These are phyloP conservation scores for Saururus chinensis DNA, from an alignment of 164 flowering plant species.

Conservation along the genomic window DNA sequence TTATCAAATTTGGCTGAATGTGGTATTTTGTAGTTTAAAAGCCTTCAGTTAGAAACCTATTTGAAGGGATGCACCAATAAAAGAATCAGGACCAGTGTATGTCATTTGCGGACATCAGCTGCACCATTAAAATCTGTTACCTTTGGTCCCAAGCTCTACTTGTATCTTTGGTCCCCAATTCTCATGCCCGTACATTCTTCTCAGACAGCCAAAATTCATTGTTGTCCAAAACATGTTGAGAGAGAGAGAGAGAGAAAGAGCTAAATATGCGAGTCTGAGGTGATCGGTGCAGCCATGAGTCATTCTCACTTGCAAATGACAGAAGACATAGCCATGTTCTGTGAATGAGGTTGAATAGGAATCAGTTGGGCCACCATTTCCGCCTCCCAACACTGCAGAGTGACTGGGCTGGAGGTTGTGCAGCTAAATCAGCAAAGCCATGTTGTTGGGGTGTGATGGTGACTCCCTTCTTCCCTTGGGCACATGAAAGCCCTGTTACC, in stretches of 20 bases:
- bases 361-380: not conserved
- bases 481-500: slow-evolving; percentile 9
- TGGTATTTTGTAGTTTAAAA: no score
- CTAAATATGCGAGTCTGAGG: not conserved
- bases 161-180: not conserved
- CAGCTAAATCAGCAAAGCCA: no score
- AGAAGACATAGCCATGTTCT: slow-evolving; percentile 2
- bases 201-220: not conserved
- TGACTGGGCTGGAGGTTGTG: not conserved
- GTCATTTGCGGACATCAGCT: no score
- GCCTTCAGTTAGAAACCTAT: no score
- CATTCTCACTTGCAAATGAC: not conserved
- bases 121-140: not conserved
- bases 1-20: no score
- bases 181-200: not conserved
- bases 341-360: slow-evolving; percentile 4
- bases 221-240: not conserved
- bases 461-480: slow-evolving; percentile 1
- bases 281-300: not conserved
- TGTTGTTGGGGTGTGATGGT: slow-evolving; percentile 2
- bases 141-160: not conserved
- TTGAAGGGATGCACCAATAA: no score
- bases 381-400: not conserved
- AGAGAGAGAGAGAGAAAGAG: not conserved
- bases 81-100: no score